Evolutionary conservation across 768 basidiomycete species (phyloP).

Genomic region (Lactarius pseudohatsudake): DNA sequence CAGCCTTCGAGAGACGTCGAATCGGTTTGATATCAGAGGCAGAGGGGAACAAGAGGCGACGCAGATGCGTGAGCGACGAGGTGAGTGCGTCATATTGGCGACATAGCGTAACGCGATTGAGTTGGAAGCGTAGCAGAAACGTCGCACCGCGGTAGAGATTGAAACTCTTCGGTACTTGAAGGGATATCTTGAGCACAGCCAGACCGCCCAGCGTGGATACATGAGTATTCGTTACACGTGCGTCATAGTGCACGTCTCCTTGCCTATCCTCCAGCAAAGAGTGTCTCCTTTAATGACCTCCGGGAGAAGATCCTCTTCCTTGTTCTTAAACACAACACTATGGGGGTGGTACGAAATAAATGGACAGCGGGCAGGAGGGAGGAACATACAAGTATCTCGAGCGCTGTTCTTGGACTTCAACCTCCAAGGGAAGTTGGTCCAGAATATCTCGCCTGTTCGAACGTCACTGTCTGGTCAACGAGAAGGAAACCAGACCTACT

Average conservation of each 20-base stretch:
- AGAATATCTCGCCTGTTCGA: constrained; percentile 5
- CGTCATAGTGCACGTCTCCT: constrained; percentile 19
- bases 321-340: constrained; percentile 17
- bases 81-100: constrained; percentile 62
- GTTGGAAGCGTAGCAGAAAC: constrained; percentile 52
- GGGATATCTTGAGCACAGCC: constrained; percentile 47
- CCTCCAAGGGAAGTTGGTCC: constrained; percentile 3
- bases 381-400: constrained; percentile 2
- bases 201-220: neutral
- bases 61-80: constrained; percentile 40
- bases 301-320: constrained; percentile 19
- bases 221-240: constrained; percentile 1
- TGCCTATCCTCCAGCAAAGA: constrained; percentile 21
- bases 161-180: constrained; percentile 50
- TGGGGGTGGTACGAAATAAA: neutral
- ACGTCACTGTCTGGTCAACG: constrained; percentile 37
- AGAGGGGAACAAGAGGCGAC: constrained; percentile 53
- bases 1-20: constrained; percentile 22
- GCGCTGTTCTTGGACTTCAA: neutral
- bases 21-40: constrained; percentile 34
- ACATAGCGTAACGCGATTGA: constrained; percentile 55
- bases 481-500: constrained; percentile 38
- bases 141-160: constrained; percentile 37
- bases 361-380: too few relatives aligned
- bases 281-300: constrained; percentile 16